These are phyloP conservation scores for Coccinonectria pachysandricola DNA, from an alignment of 2,329 filamentous ascomycete genomes.

Conservation along the genomic window DNA sequence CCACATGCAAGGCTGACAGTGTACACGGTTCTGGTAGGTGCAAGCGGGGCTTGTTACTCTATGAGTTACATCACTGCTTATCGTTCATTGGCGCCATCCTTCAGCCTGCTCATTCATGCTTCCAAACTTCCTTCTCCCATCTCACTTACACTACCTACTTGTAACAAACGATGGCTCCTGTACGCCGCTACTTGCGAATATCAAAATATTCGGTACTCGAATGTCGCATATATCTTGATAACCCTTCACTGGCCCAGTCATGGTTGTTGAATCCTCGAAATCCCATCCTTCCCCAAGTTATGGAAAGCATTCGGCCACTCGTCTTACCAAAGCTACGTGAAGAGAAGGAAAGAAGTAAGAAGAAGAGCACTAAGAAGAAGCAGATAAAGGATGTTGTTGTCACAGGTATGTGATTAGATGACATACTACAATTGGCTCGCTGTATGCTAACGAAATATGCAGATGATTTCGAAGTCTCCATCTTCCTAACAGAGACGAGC, in stretches of 20 bases:
- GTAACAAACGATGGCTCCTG: conserved; percentile 87
- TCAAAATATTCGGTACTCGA: conserved; percentile 93
- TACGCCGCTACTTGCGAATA: conserved; percentile 82
- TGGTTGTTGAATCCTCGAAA: conserved; percentile 75
- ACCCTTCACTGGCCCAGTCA: conserved; percentile 68
- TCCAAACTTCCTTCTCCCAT: too few species aligned
- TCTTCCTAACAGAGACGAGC: conserved; percentile 81
- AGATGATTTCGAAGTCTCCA: conserved; percentile 94
- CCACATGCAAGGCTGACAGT: conserved; percentile 17
- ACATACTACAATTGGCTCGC: too few species aligned
- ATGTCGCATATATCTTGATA: conserved; percentile 90
- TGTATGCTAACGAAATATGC: too few species aligned
- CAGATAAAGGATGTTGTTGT: conserved; percentile 79
- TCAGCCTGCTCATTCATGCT: conserved; percentile 3
- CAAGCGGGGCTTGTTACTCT: too few species aligned
- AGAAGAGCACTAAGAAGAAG: conserved; percentile 61
- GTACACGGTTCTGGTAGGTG: too few species aligned
- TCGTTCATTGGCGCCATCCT: background rate
- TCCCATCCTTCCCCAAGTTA: conserved; percentile 69
- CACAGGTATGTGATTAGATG: too few species aligned
- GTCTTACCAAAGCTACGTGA: conserved; percentile 88
- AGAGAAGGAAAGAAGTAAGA: conserved; percentile 55
- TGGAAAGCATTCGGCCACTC: conserved; percentile 73
- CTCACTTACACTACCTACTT: too few species aligned
- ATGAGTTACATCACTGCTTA: conserved; percentile 16